These are phyloP conservation scores for Aspergillus uvarum DNA, from an alignment of 2,329 filamentous ascomycete species.

Conservation along the genomic window DNA sequence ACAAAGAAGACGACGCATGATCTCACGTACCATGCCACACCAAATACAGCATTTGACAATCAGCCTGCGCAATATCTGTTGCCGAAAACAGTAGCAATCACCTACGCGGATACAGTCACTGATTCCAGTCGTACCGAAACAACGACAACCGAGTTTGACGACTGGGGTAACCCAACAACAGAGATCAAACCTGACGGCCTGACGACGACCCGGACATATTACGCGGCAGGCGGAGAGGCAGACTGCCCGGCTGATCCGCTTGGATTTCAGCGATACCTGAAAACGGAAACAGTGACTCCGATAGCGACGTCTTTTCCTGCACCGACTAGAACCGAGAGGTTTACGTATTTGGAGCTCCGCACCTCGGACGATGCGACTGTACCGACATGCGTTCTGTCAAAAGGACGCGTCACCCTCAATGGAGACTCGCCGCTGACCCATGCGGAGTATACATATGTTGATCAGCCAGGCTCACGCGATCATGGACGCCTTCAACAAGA, in stretches of 20 bases:
- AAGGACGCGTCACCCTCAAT: background rate
- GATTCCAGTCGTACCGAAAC: background rate
- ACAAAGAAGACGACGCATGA: background rate
- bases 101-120: background rate
- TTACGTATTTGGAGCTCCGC: background rate
- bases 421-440: background rate
- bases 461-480: background rate
- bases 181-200: background rate
- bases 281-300: background rate
- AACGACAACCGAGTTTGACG: background rate
- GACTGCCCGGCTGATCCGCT: background rate
- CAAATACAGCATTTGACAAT: background rate
- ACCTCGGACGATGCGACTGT: background rate
- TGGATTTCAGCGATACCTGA: background rate
- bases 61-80: background rate
- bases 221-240: background rate
- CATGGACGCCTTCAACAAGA: background rate
- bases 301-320: background rate
- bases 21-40: background rate
- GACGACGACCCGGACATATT: background rate
- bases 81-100: background rate
- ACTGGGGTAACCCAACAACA: background rate
- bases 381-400: background rate
- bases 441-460: background rate
- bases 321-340: background rate